These are phyloP conservation scores for Protoeuglena noctilucae DNA, from an alignment of 139 green algal species.

Conservation along the genomic window DNA sequence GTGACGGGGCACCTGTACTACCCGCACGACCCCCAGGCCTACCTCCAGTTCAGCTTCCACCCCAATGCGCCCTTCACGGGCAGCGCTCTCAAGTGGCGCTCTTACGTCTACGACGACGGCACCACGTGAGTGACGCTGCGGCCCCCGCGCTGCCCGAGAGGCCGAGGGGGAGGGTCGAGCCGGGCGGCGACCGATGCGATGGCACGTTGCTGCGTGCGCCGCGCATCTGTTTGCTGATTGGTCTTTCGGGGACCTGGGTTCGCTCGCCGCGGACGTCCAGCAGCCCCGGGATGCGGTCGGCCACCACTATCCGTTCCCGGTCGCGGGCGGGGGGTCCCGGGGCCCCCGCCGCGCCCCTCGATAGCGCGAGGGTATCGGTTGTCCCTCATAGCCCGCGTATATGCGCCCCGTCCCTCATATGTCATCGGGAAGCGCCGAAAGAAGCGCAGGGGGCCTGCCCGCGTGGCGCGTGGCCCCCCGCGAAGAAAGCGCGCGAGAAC, in stretches of 20 bases:
- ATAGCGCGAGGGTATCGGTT: too few species aligned
- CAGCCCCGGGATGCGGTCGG: too few species aligned
- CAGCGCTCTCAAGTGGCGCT: slow-evolving; percentile 68
- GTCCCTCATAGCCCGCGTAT: too few species aligned
- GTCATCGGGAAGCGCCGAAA: too few species aligned
- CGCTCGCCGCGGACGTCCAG: not conserved
- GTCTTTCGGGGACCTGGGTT: not conserved
- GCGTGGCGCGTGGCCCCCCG: not conserved
- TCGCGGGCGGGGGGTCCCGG: too few species aligned
- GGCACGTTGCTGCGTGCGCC: not conserved
- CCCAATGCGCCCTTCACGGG: slow-evolving; percentile 69
- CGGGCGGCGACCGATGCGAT: not conserved
- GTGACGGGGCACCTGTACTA: too few species aligned
- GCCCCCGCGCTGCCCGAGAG: too few species aligned
- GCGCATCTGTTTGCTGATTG: not conserved
- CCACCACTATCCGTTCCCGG: not conserved
- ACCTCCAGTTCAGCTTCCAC: slow-evolving; percentile 43
- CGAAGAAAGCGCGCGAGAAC: not conserved
- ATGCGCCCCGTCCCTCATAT: not conserved
- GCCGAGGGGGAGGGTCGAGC: not conserved
- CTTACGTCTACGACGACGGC: slow-evolving; percentile 71
- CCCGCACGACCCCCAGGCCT: slow-evolving; percentile 51
- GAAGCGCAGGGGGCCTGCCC: too few species aligned
- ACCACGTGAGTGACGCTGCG: slow-evolving; percentile 77
- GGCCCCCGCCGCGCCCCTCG: too few species aligned